Evolutionary conservation across 2,329 filamentous ascomycete genomes (phyloP), one percentile per base, ranked within the genome.

Genomic region (Aspergillaceae sp.): DNA sequence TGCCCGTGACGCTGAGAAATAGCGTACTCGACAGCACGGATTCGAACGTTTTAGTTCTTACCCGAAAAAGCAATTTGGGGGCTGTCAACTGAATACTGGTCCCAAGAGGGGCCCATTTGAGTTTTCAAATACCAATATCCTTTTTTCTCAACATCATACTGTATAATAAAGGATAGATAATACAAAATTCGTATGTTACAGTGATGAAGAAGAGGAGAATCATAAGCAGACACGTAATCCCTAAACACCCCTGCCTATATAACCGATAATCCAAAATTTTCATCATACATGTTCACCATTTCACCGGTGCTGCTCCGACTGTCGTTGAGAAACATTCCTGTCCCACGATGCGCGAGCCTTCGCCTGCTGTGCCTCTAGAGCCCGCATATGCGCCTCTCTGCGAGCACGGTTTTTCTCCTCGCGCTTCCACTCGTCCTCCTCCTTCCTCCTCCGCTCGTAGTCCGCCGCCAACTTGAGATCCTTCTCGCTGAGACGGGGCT

Each of bases 381-480:
- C 46, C 47, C 46, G 43, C 50, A 59, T 38, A 43, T 65, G 53
- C 26, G 59, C 56, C 29, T 56, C 48, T 38, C 61, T 55, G 5
- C 58, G 59, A 11, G 63, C 57, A 43, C 67, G 61, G 30, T 67
- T 68, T 10, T 60, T 57, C 47, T 66, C 56, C 44, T 66, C 61
- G 38, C 65, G 62, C 45, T 62, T 63, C 35, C 48, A 53, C 7
- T 56, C 51, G 29, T 63, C 54, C 32, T 62, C 55, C 9, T 59
- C 54, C 27, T 45, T 54, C 28, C 60, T 53, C 34, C 54, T 56
- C 35, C 54, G 46, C 42, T 66, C 62, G 29, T 65, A 65, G n/a
- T 59, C 50, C n/a, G 49, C 45, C 1, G 59, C 59, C 8, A 51
- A 57, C 43, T 55, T 60, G n/a, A 61, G 52, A 37, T 66, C 55